Evolutionary conservation across 2,329 filamentous ascomycete species (phyloP).

Genomic region (Clonostachys rosea): DNA sequence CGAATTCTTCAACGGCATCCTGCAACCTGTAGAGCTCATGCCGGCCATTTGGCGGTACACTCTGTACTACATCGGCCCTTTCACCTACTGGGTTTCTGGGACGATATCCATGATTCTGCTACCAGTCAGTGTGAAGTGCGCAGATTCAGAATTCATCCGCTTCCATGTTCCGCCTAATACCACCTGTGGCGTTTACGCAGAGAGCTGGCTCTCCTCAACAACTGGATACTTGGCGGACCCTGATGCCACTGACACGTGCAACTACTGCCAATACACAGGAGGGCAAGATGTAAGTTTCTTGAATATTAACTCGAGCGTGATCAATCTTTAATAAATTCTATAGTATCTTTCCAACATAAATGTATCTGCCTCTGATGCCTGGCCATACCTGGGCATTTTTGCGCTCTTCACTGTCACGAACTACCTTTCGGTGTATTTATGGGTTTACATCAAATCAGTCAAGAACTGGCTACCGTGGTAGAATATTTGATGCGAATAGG

Average conservation of each 20-base stretch:
- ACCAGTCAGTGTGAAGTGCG: constrained; percentile 55
- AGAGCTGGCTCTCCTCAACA: constrained; percentile 24
- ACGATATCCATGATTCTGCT: constrained; percentile 61
- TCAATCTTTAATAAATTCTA: background rate
- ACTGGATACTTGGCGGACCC: constrained; percentile 5
- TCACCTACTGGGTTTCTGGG: constrained; percentile 64
- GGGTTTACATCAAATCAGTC: constrained; percentile 4
- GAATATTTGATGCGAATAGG: too few relatives aligned
- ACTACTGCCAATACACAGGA: constrained; percentile 4
- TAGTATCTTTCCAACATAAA: constrained; percentile 2
- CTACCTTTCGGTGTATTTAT: constrained; percentile 3
- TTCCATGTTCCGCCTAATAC: constrained; percentile 52
- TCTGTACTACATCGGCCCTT: constrained; percentile 60
- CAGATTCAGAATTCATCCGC: constrained; percentile 50
- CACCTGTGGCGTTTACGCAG: constrained; percentile 51
- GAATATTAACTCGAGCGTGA: too few relatives aligned
- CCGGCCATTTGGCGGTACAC: constrained; percentile 73
- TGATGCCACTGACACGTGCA: constrained; percentile 2
- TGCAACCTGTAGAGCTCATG: constrained; percentile 26
- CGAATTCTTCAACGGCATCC: constrained; percentile 64
- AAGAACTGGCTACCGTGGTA: constrained; percentile 7
- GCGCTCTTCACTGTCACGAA: constrained; percentile 1
- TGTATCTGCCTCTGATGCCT: background rate
- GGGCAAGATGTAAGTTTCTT: constrained; percentile 3
- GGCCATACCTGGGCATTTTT: constrained; percentile 2